Percentiles rank a stretch among this genome's conserved stretches.
phyloP scores from a whole-genome alignment of 345 rosid species.

The Gossypium arboreum region DNA sequence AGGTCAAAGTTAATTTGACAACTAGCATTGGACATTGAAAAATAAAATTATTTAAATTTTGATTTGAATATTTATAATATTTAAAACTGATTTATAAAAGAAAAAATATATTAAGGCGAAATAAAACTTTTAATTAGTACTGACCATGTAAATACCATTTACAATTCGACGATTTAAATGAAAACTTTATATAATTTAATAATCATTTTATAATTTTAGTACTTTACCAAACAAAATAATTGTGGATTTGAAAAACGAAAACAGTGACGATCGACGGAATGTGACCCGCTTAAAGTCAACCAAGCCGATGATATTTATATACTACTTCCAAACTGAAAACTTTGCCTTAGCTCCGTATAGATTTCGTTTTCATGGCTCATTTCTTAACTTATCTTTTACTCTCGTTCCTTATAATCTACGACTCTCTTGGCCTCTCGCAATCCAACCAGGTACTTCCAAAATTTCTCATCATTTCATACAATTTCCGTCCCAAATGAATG shows the following conservation, averaged over 20 bases:
- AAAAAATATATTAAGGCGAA: rapidly evolving
- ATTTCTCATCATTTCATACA: neutral
- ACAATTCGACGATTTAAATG: rapidly evolving
- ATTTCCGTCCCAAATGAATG: neutral
- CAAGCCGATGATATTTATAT: neutral
- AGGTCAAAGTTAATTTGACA: no score
- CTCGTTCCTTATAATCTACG: neutral
- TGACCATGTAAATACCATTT: rapidly evolving
- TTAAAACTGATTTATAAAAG: rapidly evolving
- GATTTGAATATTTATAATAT: rapidly evolving
- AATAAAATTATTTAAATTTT: no score
- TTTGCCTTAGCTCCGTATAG: neutral
- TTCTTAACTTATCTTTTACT: neutral
- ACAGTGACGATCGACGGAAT: neutral
- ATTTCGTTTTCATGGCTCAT: constrained; percentile 2
- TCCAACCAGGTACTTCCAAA: neutral
- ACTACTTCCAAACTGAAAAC: neutral
- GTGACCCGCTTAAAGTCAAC: neutral
- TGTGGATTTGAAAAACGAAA: neutral
- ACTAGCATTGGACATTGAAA: rapidly evolving
- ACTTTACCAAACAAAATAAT: no score
- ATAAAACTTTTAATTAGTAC: rapidly evolving
- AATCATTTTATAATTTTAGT: no score
- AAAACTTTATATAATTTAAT: no score
- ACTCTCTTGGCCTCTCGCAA: neutral